Base-by-base conservation (phyloP, 1,284 basidiomycete species). In the Pseudomicrostroma phylloplanum region DNA sequence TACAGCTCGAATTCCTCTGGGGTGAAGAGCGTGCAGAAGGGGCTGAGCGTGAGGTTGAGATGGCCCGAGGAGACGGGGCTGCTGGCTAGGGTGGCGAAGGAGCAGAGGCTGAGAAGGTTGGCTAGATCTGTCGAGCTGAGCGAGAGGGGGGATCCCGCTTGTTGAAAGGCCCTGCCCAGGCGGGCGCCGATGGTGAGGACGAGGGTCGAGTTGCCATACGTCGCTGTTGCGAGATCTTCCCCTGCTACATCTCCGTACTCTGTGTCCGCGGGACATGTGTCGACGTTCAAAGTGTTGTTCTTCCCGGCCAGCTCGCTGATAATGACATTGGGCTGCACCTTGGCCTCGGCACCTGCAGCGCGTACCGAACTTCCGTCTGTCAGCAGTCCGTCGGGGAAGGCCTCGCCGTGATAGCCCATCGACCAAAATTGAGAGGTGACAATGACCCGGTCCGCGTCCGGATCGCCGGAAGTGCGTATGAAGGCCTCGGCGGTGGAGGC, bases 221-320 rank as follows among this genome's bases (percentile, higher is more conserved):
- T 36, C 17, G 36, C 57, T 36, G 62, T 60, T 6, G 63, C 63
- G 26, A 46, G 60, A n/a, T 30, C 40, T 43, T 67, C 66, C 12
- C 51, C 49, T 36, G 58, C 21, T 21, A n/a, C n/a, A 42, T 53
- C 56, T 1, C 55, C 36, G 39, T 39, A 25, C 21, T 56, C 55
- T 17, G 62, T 49, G 15, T 59, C 41, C 15, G 36, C 57, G 3
- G 60, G 55, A 56, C 66, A 67, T 3, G 66, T 67, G 15, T 25
- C 41, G 17, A 67, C 66, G 23, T 67, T 64, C 26, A 67, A 58
- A 12, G 66, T 67, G 46, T 67, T 67, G 64, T 67, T 67, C 49
- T 48, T 8, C 15, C 63, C 63, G 6, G 25, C 25, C 15, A 17
- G 40, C 57, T 67, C 66, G 36, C 54, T 57, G 46, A 67, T 41